Base-by-base conservation (phyloP, 2,329 filamentous ascomycete species). In the Monascus ruber region DNA sequence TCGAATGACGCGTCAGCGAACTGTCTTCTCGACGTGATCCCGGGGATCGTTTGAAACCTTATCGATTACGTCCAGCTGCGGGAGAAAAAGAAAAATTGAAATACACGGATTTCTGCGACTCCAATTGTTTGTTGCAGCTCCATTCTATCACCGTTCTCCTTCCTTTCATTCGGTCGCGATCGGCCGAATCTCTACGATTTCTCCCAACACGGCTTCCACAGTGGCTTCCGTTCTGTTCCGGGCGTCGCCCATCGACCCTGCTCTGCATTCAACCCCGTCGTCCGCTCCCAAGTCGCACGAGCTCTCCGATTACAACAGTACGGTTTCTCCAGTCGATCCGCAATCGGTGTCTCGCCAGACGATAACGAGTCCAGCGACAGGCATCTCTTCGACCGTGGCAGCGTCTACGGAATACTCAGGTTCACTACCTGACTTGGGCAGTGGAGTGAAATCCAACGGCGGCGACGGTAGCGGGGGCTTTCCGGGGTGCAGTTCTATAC, bases 151-250 rank as follows among this genome's bases (percentile, higher is more conserved):
- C 26, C 28, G 31, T 28, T 26, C 31, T 27, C 29, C 36, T 42
- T 26, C 37, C 32, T 45, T 39, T 44, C 49, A 52, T 60, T 60
- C 58, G 57, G 56, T 60, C 47, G 45, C 40, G 37, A 38, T 41
- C 36, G 51, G 44, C 53, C 54, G 52, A 47, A 58, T 60, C 58
- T 61, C 45, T 49, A 56, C 48, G 33, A 35, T 45, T 39, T 50
- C 52, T 57, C 53, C 53, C 52, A 62, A 46, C 53, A 74, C 70
- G 70, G 69, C 74, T 66, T 77, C 72, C 62, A 71, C 73, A 55
- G 71, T 77, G 62, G 73, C 72, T 63, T 69, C 71, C 54, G 64
- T 76, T 55, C 65, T 76, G 42, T 76, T 74, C 55, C 66, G 72
- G 71, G 71, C 74, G 48, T 69, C 73, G 67, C 69, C 73, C 68